phyloP scores from a whole-genome alignment of 2,329 filamentous ascomycete genomes.

The Xylariomycetidae sp. region DNA sequence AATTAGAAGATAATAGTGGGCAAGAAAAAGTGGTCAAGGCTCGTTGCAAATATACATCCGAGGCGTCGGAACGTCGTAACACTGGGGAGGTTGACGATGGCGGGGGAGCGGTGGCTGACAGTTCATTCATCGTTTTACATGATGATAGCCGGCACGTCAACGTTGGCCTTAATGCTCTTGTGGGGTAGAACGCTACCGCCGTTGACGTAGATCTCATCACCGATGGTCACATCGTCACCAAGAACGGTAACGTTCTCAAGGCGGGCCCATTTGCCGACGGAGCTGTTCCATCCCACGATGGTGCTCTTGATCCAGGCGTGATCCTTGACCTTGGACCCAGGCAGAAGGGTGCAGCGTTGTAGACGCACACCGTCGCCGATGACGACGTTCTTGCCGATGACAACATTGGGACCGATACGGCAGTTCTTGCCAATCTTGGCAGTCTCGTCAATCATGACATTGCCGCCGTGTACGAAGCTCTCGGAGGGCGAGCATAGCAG shows the following conservation, averaged over 20 bases:
- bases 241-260: constrained; percentile 98
- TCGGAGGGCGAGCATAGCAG: constrained; percentile 69
- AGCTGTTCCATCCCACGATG: constrained; percentile 98
- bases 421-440: constrained; percentile 98
- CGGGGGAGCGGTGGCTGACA: constrained; percentile 1
- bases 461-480: constrained; percentile 84
- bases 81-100: constrained; percentile 2
- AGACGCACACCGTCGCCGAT: constrained; percentile 91
- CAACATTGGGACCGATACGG: constrained; percentile 95
- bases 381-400: constrained; percentile 87
- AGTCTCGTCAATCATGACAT: constrained; percentile 89
- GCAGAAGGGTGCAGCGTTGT: constrained; percentile 85
- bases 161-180: constrained; percentile 98
- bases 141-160: constrained; percentile 72
- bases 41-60: constrained; percentile 18
- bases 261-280: constrained; percentile 90
- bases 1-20: constrained; percentile 21
- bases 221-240: constrained; percentile 95
- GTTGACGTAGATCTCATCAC: constrained; percentile 98
- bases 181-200: constrained; percentile 91
- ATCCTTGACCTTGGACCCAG: constrained; percentile 92
- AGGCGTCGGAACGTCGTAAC: too few species aligned
- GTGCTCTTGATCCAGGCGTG: constrained; percentile 99
- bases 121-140: constrained; percentile 46
- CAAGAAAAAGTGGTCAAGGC: constrained; percentile 10